Evolutionary conservation across 495 filamentous ascomycete species (phyloP).

Genomic region (Aeminium ludgeri): DNA sequence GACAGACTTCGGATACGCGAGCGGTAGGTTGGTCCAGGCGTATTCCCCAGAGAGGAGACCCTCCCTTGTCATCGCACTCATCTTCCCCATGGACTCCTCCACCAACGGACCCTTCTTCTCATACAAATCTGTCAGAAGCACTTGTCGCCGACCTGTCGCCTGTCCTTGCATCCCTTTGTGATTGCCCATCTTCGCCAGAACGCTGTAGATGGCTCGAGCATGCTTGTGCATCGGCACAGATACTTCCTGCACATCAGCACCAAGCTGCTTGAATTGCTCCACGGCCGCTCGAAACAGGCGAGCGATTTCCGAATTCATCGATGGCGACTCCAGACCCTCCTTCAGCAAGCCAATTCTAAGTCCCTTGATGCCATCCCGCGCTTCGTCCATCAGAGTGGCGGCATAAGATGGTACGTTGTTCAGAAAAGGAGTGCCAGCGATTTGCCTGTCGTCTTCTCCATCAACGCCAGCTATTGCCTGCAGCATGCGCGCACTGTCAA

Average conservation of each 20-base stretch:
- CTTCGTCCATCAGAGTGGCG: slow-evolving; percentile 18
- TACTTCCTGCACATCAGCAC: slow-evolving; percentile 34
- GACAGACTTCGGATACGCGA: slow-evolving; percentile 26
- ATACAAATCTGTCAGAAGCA: slow-evolving; percentile 1
- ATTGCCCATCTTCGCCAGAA: background rate
- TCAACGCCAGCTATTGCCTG: slow-evolving; percentile 39
- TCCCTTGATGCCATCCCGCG: slow-evolving; percentile 26
- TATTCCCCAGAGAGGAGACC: slow-evolving; percentile 16
- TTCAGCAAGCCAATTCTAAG: slow-evolving; percentile 32
- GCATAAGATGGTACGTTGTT: background rate
- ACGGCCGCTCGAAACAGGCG: slow-evolving; percentile 28
- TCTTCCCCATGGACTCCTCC: slow-evolving; percentile 1
- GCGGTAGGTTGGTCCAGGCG: slow-evolving; percentile 16
- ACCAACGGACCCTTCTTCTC: background rate
- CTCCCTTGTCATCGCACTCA: slow-evolving; percentile 1
- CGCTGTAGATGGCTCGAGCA: background rate
- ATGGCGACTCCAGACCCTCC: slow-evolving; percentile 32
- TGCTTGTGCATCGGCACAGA: slow-evolving; percentile 33
- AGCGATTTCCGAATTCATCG: slow-evolving; percentile 29
- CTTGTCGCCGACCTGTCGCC: slow-evolving; percentile 1
- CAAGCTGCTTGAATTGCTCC: slow-evolving; percentile 31
- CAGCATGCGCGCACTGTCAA: slow-evolving; percentile 36
- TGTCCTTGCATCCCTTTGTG: background rate
- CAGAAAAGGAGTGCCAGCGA: slow-evolving; percentile 14
- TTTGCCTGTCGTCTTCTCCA: slow-evolving; percentile 39